These are phyloP conservation scores for Huntiella moniliformis DNA, from an alignment of 2,329 filamentous ascomycete genomes.

Conservation along the genomic window DNA sequence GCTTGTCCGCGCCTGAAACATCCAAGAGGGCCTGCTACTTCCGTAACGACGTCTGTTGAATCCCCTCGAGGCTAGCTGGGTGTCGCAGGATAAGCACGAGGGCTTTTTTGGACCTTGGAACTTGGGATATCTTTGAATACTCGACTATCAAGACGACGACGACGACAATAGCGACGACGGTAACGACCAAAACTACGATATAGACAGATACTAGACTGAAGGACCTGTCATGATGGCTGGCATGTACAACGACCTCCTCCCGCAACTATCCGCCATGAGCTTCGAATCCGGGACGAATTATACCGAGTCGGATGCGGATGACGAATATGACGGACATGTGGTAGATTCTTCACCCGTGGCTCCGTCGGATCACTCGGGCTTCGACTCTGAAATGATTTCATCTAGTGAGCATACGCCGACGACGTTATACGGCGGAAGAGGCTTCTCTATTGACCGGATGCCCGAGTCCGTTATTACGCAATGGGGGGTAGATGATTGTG, in stretches of 20 bases:
- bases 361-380: constrained; percentile 51
- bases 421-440: constrained; percentile 46
- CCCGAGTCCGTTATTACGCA: constrained; percentile 61
- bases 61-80: too few relatives aligned
- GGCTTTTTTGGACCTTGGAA: too few relatives aligned
- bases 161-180: too few relatives aligned
- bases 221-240: too few relatives aligned
- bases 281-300: constrained; percentile 51
- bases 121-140: too few relatives aligned
- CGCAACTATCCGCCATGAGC: constrained; percentile 26
- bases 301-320: constrained; percentile 63
- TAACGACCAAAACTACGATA: too few relatives aligned
- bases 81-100: too few relatives aligned
- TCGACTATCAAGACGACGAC: too few relatives aligned
- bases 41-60: too few relatives aligned
- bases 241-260: background rate
- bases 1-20: too few relatives aligned
- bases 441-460: constrained; percentile 39
- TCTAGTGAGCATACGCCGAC: constrained; percentile 60
- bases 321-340: constrained; percentile 63
- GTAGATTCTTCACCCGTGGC: constrained; percentile 48
- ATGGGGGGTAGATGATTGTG: constrained; percentile 74
- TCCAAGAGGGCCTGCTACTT: too few relatives aligned
- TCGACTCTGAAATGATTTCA: constrained; percentile 52
- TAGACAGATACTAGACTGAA: too few relatives aligned